These are phyloP conservation scores for Prunus armeniaca DNA, from an alignment of 306 rosid species.

Conservation along the genomic window DNA sequence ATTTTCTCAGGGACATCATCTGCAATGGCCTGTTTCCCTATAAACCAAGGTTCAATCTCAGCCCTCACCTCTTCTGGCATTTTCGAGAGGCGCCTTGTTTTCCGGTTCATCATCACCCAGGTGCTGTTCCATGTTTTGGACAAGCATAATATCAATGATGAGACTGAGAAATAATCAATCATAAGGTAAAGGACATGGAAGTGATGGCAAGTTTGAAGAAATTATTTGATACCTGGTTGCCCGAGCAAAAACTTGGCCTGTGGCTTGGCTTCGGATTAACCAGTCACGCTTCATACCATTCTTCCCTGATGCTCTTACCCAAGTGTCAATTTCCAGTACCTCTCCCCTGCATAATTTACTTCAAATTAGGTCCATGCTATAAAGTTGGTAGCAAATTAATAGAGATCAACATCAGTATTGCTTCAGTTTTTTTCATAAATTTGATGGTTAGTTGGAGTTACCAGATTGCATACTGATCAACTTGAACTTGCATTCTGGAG, in stretches of 20 bases:
- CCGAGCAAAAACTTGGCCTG: constrained; percentile 66
- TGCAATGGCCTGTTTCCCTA: constrained; percentile 68
- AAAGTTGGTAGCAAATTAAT: not conserved
- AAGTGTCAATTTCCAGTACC: constrained; percentile 82
- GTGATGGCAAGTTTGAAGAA: not conserved
- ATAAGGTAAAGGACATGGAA: not conserved
- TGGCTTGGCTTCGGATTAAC: constrained; percentile 77
- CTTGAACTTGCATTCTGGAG: constrained; percentile 81
- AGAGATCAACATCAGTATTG: not conserved
- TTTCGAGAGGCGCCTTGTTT: constrained; percentile 89
- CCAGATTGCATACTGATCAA: constrained; percentile 87
- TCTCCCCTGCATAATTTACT: constrained; percentile 67
- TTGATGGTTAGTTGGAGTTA: constrained; percentile 18
- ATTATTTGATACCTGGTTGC: constrained; percentile 62
- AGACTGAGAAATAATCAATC: not conserved
- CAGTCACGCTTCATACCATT: constrained; percentile 93
- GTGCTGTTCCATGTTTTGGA: constrained; percentile 55
- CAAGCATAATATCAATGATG: constrained; percentile 14
- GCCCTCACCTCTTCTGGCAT: constrained; percentile 85
- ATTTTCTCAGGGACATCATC: constrained; percentile 68
- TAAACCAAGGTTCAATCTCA: constrained; percentile 86
- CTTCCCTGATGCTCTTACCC: constrained; percentile 98
- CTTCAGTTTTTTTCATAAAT: not conserved
- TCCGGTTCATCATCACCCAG: constrained; percentile 96
- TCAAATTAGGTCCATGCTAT: not conserved